These are phyloP conservation scores for Colletotrichum sp. DNA, from an alignment of 2,329 filamentous ascomycete genomes.

Conservation along the genomic window DNA sequence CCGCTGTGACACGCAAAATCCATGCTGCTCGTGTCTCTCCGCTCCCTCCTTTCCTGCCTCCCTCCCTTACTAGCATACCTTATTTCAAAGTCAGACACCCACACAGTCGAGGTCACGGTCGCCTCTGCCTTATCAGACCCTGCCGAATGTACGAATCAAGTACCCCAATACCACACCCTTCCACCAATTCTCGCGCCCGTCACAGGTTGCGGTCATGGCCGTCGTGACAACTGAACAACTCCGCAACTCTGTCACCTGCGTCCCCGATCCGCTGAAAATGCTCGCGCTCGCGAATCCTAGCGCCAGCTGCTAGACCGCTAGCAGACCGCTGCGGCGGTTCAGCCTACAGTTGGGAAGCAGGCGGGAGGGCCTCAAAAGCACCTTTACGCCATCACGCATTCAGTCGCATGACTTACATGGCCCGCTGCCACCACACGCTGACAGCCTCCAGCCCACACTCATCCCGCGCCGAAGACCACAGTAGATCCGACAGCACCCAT, in stretches of 20 bases:
- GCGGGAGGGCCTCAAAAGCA: constrained; percentile 12
- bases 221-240: constrained; percentile 8
- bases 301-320: neutral
- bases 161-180: constrained; percentile 16
- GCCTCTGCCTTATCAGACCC: neutral
- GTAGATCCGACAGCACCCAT: neutral
- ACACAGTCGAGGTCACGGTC: neutral
- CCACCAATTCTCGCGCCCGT: constrained; percentile 2
- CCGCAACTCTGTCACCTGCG: constrained; percentile 10
- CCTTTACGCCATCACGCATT: constrained; percentile 16
- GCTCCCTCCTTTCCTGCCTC: neutral
- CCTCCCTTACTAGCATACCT: neutral
- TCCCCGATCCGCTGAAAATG: neutral
- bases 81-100: neutral
- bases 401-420: constrained; percentile 12
- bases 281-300: neutral
- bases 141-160: neutral
- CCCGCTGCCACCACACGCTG: constrained; percentile 6
- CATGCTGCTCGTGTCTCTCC: neutral
- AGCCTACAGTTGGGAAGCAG: neutral
- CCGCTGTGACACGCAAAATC: neutral
- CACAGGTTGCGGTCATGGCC: neutral
- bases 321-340: constrained; percentile 4
- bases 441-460: neutral
- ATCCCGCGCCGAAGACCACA: neutral